These are phyloP conservation scores for Raffaelea ambrosiae DNA, from an alignment of 2,329 filamentous ascomycete genomes.

Conservation along the genomic window DNA sequence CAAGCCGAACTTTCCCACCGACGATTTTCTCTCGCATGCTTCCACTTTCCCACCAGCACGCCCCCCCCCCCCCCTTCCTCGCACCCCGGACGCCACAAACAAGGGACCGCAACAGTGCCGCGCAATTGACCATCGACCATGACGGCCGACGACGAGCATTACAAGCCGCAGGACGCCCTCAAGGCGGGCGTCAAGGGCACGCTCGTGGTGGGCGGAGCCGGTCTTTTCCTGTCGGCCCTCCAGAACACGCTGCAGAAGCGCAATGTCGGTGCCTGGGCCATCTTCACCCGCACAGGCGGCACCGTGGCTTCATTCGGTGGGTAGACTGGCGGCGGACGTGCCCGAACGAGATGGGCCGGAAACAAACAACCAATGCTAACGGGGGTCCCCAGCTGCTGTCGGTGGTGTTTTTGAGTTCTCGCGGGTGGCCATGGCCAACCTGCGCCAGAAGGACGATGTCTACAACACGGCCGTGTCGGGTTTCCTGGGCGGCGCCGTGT, in stretches of 20 bases:
- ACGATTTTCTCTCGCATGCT: slow-evolving; percentile 6
- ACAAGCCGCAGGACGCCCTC: slow-evolving; percentile 47
- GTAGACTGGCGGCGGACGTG: neutral
- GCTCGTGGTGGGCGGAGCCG: slow-evolving; percentile 47
- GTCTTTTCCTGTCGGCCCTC: slow-evolving; percentile 47
- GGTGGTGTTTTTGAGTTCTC: slow-evolving; percentile 73
- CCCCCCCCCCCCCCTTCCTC: neutral
- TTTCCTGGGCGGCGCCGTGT: slow-evolving; percentile 62
- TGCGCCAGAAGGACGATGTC: slow-evolving; percentile 74
- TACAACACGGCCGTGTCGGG: slow-evolving; percentile 69
- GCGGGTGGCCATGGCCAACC: slow-evolving; percentile 68
- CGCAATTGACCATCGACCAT: slow-evolving; percentile 20
- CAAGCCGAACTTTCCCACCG: slow-evolving; percentile 12
- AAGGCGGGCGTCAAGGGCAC: slow-evolving; percentile 44
- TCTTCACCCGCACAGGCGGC: slow-evolving; percentile 71
- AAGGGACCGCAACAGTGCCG: slow-evolving; percentile 2
- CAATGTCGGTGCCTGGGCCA: slow-evolving; percentile 72
- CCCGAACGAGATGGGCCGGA: neutral
- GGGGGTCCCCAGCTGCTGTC: slow-evolving; percentile 54
- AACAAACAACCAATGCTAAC: neutral
- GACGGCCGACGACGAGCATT: slow-evolving; percentile 21
- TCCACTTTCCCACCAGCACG: neutral
- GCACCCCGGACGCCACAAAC: neutral
- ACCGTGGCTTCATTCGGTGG: slow-evolving; percentile 62
- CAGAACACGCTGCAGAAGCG: slow-evolving; percentile 79